These are phyloP conservation scores for Fragilariopsis cylindrus DNA, from an alignment of 108 stramenopile genomes.

Conservation along the genomic window DNA sequence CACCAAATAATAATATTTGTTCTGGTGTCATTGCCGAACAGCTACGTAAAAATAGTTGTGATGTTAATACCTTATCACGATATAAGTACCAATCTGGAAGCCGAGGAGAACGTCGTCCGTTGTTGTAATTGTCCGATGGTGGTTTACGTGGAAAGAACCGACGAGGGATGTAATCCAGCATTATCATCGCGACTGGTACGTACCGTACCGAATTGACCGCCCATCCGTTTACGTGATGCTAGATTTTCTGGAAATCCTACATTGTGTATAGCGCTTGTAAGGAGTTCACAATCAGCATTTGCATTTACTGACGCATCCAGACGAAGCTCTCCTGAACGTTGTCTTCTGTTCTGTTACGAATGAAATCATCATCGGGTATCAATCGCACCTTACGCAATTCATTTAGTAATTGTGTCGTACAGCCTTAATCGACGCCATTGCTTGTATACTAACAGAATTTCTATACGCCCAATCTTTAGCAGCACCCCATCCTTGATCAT, in stretches of 20 bases:
- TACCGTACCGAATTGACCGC: not conserved
- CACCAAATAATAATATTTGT: constrained; percentile 7
- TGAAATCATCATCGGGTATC: not conserved
- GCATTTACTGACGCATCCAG: not conserved
- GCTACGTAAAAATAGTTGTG: not conserved
- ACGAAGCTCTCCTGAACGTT: not conserved
- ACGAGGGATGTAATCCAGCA: constrained; percentile 6
- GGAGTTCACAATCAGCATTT: not conserved
- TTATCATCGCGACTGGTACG: not conserved
- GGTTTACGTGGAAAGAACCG: constrained; percentile 6
- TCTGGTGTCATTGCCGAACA: constrained; percentile 1
- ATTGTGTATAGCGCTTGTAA: not conserved
- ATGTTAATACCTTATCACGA: not conserved
- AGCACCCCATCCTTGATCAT: not conserved
- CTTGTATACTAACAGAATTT: not conserved
- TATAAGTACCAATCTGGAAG: constrained; percentile 7
- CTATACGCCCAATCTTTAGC: constrained; percentile 1
- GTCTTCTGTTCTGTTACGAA: constrained; percentile 1
- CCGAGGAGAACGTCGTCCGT: not conserved
- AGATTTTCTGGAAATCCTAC: constrained; percentile 2
- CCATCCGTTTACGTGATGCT: not conserved
- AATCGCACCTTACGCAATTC: constrained; percentile 11
- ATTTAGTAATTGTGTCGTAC: constrained; percentile 1
- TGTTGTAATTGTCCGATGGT: not conserved
- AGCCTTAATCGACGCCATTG: not conserved